These are phyloP conservation scores for Trypanosoma platydactyli DNA, from an alignment of 208 protist species.

Conservation along the genomic window DNA sequence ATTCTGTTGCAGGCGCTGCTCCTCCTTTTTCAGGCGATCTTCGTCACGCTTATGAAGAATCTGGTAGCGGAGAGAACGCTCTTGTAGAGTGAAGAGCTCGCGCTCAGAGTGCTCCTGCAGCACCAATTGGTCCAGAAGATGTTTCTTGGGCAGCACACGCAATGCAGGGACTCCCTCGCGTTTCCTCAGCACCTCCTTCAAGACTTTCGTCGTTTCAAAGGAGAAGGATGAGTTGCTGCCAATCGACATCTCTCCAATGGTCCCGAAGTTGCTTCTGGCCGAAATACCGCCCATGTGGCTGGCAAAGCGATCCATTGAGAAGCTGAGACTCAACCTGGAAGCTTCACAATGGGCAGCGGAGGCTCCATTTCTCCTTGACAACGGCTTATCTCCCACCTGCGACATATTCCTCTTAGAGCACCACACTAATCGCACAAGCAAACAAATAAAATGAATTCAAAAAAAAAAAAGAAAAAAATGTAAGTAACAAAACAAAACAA, in stretches of 20 bases:
- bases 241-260: too few species aligned
- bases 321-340: too few species aligned
- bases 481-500: background rate
- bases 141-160: constrained; percentile 60
- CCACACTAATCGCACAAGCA: background rate
- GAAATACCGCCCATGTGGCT: too few species aligned
- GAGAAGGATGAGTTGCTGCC: constrained; percentile 23
- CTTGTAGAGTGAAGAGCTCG: constrained; percentile 47
- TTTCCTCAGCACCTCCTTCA: constrained; percentile 55
- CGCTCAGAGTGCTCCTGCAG: constrained; percentile 49
- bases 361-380: background rate
- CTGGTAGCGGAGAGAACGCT: constrained; percentile 37
- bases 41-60: constrained; percentile 53
- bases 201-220: constrained; percentile 49
- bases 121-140: constrained; percentile 55
- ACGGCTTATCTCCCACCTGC: background rate
- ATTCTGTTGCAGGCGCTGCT: constrained; percentile 35
- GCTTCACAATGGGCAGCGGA: too few species aligned
- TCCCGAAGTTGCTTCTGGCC: too few species aligned
- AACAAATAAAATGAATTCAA: background rate
- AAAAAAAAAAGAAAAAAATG: constrained; percentile 24
- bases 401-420: background rate
- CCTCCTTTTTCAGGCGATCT: constrained; percentile 40
- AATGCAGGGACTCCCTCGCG: constrained; percentile 48
- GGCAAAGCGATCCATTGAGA: too few species aligned